Percentiles rank a stretch among this genome's conserved stretches.
Evolutionary conservation across 768 basidiomycete species (phyloP).

Genomic region (Suillus fuscotomentosus): DNA sequence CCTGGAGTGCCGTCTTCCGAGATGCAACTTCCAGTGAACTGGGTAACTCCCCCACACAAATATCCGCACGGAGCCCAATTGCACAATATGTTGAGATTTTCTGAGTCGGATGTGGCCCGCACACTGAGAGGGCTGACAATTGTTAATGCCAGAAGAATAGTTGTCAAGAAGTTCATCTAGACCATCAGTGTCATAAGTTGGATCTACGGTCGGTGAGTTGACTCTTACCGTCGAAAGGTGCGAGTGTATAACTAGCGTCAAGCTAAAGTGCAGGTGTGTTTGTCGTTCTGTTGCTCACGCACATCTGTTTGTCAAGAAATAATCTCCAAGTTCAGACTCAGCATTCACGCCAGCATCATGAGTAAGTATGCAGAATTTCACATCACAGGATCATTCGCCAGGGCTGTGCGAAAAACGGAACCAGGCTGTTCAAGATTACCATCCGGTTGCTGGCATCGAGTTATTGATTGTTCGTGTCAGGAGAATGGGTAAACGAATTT

Average conservation of each 20-base stretch:
- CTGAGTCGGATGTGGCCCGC: not conserved
- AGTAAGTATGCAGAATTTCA: not conserved
- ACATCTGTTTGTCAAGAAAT: not conserved
- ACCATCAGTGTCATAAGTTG: not conserved
- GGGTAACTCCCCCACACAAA: not conserved
- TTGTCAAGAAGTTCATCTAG: not conserved
- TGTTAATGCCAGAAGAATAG: not conserved
- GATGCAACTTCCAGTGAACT: not conserved
- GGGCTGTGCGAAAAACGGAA: not conserved
- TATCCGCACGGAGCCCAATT: slow-evolving; percentile 9
- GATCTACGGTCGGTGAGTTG: not conserved
- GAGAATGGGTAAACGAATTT: not conserved
- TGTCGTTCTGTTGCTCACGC: not conserved
- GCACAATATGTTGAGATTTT: not conserved
- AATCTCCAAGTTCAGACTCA: not conserved
- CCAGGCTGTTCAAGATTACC: not conserved
- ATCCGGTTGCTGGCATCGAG: not conserved
- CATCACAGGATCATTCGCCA: not conserved
- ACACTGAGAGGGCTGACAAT: not conserved
- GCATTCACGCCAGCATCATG: not conserved
- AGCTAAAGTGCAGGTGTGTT: not conserved
- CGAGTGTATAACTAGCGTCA: not conserved
- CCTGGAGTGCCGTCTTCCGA: not conserved
- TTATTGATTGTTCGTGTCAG: not conserved
- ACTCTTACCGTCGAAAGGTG: not conserved